These are phyloP conservation scores for Clarireedia homoeocarpa DNA, from an alignment of 2,329 filamentous ascomycete species.

Conservation along the genomic window DNA sequence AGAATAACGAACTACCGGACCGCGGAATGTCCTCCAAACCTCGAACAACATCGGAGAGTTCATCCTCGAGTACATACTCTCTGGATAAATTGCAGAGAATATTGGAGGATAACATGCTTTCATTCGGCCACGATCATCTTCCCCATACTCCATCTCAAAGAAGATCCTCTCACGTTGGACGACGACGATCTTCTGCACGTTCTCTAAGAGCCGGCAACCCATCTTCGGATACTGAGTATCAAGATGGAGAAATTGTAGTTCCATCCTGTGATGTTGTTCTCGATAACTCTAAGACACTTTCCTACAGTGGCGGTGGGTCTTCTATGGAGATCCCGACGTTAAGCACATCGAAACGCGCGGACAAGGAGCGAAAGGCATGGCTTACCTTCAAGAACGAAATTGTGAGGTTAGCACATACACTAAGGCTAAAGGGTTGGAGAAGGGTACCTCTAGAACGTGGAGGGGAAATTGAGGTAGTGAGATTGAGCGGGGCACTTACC, in stretches of 20 bases:
- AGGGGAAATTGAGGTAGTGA: conserved; percentile 60
- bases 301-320: conserved; percentile 52
- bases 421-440: conserved; percentile 87
- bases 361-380: conserved; percentile 73
- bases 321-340: conserved; percentile 34
- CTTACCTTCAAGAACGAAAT: conserved; percentile 86
- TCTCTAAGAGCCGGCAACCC: conserved; percentile 30
- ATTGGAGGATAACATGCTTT: conserved; percentile 54
- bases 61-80: conserved; percentile 62
- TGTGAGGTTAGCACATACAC: conserved; percentile 77
- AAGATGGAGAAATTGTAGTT: conserved; percentile 74
- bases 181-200: conserved; percentile 15
- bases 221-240: conserved; percentile 79
- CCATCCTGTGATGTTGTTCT: conserved; percentile 77
- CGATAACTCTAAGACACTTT: conserved; percentile 84
- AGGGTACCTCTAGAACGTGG: conserved; percentile 67
- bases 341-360: conserved; percentile 38
- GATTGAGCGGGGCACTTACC: conserved; percentile 84
- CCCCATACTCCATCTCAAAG: conserved; percentile 19
- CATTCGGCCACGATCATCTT: conserved; percentile 28
- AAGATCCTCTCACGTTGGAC: conserved; percentile 13
- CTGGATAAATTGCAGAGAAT: conserved; percentile 78
- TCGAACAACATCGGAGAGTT: conserved; percentile 50
- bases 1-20: conserved; percentile 7
- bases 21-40: conserved; percentile 17